phyloP scores from a whole-genome alignment of 78 protist species.

The Diacronema lutheri region DNA sequence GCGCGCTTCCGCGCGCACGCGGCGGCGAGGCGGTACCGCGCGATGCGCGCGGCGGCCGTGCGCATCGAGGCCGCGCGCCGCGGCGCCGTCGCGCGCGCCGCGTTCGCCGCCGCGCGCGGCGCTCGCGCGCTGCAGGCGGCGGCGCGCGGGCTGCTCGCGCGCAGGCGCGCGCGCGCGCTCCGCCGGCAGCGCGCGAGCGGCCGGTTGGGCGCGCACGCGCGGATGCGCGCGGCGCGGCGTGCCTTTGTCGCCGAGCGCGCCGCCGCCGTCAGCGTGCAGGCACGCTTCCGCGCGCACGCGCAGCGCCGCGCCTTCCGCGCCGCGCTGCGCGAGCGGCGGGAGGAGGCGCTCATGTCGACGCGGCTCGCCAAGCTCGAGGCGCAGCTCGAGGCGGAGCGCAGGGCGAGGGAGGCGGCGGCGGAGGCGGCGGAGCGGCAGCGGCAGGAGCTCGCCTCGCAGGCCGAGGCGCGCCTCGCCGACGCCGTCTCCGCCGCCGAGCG shows the following conservation, averaged over 20 bases:
- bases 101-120: not conserved
- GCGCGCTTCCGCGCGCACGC: too few relatives aligned
- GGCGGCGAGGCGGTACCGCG: not conserved
- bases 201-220: not conserved
- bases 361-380: not conserved
- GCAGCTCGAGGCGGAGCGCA: not conserved
- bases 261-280: not conserved
- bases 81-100: too few relatives aligned
- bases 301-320: not conserved
- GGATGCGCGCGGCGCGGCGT: not conserved
- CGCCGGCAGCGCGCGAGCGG: not conserved
- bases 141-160: not conserved
- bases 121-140: not conserved
- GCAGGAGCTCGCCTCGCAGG: not conserved
- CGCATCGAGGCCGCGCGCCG: not conserved
- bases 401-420: not conserved
- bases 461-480: too few relatives aligned
- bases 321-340: not conserved
- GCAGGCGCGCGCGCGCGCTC: not conserved
- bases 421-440: not conserved
- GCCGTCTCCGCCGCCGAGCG: not conserved
- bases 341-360: not conserved
- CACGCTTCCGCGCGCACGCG: not conserved
- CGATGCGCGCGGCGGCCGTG: not conserved
- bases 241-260: not conserved